Percentiles rank a stretch among this genome's conserved stretches.
Conservation (phyloP, 257 asterid genomes). For the Solanum rostratum region DNA sequence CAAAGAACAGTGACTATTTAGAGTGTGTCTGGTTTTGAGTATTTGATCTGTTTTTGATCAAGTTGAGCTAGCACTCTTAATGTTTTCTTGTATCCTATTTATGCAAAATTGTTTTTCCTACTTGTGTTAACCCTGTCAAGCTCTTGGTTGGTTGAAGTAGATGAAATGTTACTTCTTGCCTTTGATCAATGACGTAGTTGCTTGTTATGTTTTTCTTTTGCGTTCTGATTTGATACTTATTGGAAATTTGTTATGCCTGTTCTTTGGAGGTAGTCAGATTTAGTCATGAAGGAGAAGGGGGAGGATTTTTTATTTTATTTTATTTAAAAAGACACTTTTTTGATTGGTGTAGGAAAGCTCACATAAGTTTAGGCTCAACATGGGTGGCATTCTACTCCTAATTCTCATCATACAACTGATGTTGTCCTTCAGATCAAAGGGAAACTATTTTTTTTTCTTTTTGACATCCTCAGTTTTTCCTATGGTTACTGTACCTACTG, state of each 20-base stretch:
- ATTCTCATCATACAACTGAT: neutral
- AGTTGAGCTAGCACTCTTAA: neutral
- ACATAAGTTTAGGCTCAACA: neutral
- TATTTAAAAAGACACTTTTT: neutral
- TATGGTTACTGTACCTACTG: neutral
- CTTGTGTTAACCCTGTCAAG: neutral
- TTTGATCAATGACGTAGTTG: neutral
- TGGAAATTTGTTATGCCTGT: neutral
- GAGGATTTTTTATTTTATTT: neutral
- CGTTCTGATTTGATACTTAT: neutral
- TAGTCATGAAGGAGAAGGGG: neutral
- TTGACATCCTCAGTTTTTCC: neutral
- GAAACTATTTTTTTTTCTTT: neutral
- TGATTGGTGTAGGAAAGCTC: neutral
- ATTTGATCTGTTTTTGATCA: neutral
- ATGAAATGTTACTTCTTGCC: neutral
- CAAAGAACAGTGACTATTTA: conserved; percentile 50
- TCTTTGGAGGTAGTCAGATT: neutral
- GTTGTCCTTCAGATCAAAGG: neutral
- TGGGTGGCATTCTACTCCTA: neutral
- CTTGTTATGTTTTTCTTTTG: neutral
- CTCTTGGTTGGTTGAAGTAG: neutral
- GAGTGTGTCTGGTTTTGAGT: neutral
- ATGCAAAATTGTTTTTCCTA: neutral
- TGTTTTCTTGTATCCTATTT: neutral